Evolutionary conservation across 352 stramenopile species (phyloP).

Genomic region (Globisporangium cederbergense): DNA sequence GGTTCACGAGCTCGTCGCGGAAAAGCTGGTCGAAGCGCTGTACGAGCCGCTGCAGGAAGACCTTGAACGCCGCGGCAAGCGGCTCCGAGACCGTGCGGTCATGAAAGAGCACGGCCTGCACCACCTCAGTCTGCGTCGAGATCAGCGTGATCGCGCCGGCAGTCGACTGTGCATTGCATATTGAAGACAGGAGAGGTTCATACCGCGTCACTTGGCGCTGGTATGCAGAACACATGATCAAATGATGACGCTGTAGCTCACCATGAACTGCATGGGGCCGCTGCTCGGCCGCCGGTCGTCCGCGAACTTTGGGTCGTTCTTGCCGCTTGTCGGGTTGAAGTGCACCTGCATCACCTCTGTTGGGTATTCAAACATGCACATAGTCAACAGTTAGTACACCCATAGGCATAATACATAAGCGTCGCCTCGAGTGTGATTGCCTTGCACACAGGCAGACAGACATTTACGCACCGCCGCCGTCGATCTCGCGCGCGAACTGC

Average conservation of each 20-base stretch:
- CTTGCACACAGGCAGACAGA: not conserved
- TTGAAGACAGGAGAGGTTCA: not conserved
- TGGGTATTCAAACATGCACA: not conserved
- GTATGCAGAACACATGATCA: not conserved
- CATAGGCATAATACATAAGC: not conserved
- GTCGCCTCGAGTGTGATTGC: not conserved
- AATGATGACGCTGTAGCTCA: not conserved
- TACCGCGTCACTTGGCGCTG: not conserved
- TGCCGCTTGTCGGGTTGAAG: constrained; percentile 41
- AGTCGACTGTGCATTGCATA: constrained; percentile 22
- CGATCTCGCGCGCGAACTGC: constrained; percentile 84
- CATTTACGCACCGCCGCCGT: constrained; percentile 52
- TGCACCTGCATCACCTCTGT: constrained; percentile 69
- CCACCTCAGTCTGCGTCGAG: constrained; percentile 48
- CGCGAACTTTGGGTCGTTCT: constrained; percentile 17
- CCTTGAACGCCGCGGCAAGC: constrained; percentile 39
- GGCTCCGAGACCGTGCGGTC: constrained; percentile 53
- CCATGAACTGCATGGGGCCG: constrained; percentile 21
- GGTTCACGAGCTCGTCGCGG: constrained; percentile 34
- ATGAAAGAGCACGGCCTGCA: constrained; percentile 79
- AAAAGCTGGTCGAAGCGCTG: constrained; percentile 46
- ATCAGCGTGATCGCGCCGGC: constrained; percentile 65
- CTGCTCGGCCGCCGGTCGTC: constrained; percentile 17
- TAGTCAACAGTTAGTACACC: not conserved
- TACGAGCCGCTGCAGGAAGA: constrained; percentile 57